Percentiles rank a stretch among this genome's conserved stretches.
These are phyloP conservation scores for Dalbergia oliveri DNA, from an alignment of 306 rosid genomes.

Conservation along the genomic window DNA sequence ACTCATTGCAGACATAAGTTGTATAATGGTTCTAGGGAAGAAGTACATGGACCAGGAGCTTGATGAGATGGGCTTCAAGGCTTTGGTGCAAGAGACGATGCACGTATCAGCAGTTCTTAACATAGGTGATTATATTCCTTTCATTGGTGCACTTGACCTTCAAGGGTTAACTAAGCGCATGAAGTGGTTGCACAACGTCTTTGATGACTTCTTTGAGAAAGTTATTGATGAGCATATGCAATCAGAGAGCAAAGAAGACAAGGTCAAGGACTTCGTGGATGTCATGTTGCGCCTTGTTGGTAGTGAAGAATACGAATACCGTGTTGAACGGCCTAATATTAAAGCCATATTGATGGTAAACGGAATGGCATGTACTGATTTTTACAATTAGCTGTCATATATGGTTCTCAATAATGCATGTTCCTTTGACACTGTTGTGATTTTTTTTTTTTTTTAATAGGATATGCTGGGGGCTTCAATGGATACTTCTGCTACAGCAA, in stretches of 20 bases:
- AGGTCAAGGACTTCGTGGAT: constrained; percentile 70
- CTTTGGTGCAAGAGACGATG: constrained; percentile 58
- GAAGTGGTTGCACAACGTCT: constrained; percentile 59
- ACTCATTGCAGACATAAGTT: constrained; percentile 52
- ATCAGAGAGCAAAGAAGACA: constrained; percentile 37
- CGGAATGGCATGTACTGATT: neutral
- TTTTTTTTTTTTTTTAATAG: constrained; percentile 28
- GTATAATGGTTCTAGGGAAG: constrained; percentile 70
- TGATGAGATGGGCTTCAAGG: constrained; percentile 64
- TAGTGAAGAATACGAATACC: constrained; percentile 58
- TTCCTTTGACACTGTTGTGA: neutral
- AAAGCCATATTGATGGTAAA: constrained; percentile 69
- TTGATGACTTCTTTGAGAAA: constrained; percentile 65
- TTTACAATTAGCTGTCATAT: neutral
- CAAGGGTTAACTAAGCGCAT: constrained; percentile 62
- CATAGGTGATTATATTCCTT: constrained; percentile 68
- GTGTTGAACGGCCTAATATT: constrained; percentile 60
- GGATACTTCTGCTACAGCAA: constrained; percentile 67
- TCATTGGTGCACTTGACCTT: constrained; percentile 60
- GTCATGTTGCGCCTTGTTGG: constrained; percentile 65
- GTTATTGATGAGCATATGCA: constrained; percentile 68
- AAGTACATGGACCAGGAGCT: constrained; percentile 61
- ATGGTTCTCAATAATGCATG: neutral
- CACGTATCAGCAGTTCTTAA: constrained; percentile 50
- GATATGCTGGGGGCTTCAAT: constrained; percentile 63